phyloP scores from a whole-genome alignment of 2,329 filamentous ascomycete genomes.

The Venturia effusa region DNA sequence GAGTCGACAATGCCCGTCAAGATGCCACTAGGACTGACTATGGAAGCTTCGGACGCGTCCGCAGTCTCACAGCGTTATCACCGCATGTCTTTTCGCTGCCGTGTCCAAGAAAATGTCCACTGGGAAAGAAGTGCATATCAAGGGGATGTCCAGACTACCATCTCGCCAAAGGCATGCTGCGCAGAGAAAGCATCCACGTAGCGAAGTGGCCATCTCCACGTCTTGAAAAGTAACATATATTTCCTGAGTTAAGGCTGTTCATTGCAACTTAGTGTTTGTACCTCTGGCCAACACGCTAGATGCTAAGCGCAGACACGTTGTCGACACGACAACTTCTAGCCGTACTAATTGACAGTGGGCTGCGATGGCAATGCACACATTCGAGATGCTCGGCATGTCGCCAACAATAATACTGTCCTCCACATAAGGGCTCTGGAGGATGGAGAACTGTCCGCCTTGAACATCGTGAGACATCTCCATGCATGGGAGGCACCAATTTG shows the following conservation, averaged over 20 bases:
- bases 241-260: neutral
- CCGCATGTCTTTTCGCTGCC: neutral
- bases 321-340: neutral
- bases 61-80: neutral
- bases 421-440: neutral
- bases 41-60: neutral
- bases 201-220: neutral
- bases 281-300: neutral
- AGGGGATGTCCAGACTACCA: neutral
- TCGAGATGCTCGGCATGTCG: neutral
- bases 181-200: neutral
- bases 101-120: neutral
- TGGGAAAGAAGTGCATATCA: neutral
- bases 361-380: neutral
- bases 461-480: neutral
- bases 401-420: neutral
- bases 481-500: neutral
- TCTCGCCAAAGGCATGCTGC: neutral
- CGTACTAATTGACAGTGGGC: neutral
- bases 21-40: neutral
- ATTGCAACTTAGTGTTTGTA: neutral
- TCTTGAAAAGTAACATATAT: conserved; percentile 1
- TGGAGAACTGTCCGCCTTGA: neutral
- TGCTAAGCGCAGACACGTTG: neutral
- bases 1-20: neutral